Percentiles rank a stretch among this genome's conserved stretches.
phyloP scores from a whole-genome alignment of 2,329 filamentous ascomycete genomes.

The Phaeophleospora eucalypticola region DNA sequence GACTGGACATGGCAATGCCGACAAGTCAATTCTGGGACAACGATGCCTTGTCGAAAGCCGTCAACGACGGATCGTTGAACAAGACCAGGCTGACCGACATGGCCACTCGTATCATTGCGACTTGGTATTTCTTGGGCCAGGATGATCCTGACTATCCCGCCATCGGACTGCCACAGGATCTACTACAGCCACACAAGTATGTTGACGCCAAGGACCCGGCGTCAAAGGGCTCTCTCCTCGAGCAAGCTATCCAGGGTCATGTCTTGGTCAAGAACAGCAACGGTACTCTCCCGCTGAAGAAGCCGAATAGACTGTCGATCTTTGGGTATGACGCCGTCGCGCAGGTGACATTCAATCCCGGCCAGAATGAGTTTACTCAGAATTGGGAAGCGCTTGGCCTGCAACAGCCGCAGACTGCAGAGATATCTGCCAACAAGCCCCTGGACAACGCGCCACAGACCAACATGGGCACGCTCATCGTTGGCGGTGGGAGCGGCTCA shows the following conservation, averaged over 20 bases:
- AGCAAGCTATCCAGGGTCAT: slow-evolving; percentile 60
- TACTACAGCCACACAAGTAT: slow-evolving; percentile 49
- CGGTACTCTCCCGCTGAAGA: slow-evolving; percentile 51
- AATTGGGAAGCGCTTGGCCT: slow-evolving; percentile 25
- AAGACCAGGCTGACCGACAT: slow-evolving; percentile 58
- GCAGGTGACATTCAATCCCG: slow-evolving; percentile 28
- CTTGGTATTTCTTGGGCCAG: slow-evolving; percentile 56
- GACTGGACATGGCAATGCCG: slow-evolving; percentile 69
- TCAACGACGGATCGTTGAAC: slow-evolving; percentile 58
- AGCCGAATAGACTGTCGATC: slow-evolving; percentile 52
- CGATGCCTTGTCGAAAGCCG: slow-evolving; percentile 49
- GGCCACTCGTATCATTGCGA: slow-evolving; percentile 50
- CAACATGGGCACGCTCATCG: slow-evolving; percentile 32
- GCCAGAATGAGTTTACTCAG: slow-evolving; percentile 20
- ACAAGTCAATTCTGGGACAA: slow-evolving; percentile 32
- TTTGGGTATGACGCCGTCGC: slow-evolving; percentile 56
- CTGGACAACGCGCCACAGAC: slow-evolving; percentile 23
- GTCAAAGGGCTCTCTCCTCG: slow-evolving; percentile 47
- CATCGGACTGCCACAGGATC: slow-evolving; percentile 47
- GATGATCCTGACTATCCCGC: slow-evolving; percentile 38
- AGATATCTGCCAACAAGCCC: slow-evolving; percentile 33
- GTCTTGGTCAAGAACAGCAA: slow-evolving; percentile 61
- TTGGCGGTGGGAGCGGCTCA: slow-evolving; percentile 35
- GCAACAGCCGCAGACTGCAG: slow-evolving; percentile 18
- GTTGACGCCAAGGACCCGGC: slow-evolving; percentile 54